Base-by-base conservation (phyloP, 2,329 filamentous ascomycete genomes). In the Trichoderma koningiopsis region DNA sequence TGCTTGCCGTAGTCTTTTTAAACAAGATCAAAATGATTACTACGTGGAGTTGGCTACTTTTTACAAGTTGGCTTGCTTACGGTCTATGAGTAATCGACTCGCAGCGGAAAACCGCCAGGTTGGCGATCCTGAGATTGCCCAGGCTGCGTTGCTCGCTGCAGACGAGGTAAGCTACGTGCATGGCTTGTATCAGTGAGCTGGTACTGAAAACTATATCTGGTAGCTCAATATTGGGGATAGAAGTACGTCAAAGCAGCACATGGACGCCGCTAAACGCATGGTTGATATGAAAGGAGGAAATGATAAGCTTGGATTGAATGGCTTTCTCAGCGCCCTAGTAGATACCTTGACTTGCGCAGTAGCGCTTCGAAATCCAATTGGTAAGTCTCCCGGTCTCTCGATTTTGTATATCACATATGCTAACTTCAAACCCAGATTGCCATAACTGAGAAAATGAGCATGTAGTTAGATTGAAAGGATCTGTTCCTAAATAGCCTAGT, bases 1-100 rank as follows among this genome's bases (percentile, higher is more conserved):
- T n/a, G 53, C 63, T n/a, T 66, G 63, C 40, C 53, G 63, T 22
- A 66, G 63, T n/a, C 63, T 66, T 47, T 66, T 66, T n/a, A 55
- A 58, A 31, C 27, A 47, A 11, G 37, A 56, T 7, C 33, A 58
- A 40, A 49, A 66, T 22, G 35, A 27, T 31, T 40, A 56, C 14
- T 66, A 37, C 8, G 37, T 58, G 8, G 53, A 66, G 14, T 2
- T 66, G 24, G 63, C 63, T 22, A 66, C 53, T 7, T 66, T 35
- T 29, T 66, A 66, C 5, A 66, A 66, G 37, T 29, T 66, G 2
- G 63, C 40, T 29, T 66, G 63, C 4, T 27, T 66, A 29, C 63
- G 53, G 22, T 66, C 63, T 11, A 66, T 66, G 63, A 66, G 63
- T 55, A 13, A 66, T 29, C 19, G 49, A 22, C 63, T 66, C 14